phyloP scores from a whole-genome alignment of 768 basidiomycete genomes.

The Arthromyces matolae region DNA sequence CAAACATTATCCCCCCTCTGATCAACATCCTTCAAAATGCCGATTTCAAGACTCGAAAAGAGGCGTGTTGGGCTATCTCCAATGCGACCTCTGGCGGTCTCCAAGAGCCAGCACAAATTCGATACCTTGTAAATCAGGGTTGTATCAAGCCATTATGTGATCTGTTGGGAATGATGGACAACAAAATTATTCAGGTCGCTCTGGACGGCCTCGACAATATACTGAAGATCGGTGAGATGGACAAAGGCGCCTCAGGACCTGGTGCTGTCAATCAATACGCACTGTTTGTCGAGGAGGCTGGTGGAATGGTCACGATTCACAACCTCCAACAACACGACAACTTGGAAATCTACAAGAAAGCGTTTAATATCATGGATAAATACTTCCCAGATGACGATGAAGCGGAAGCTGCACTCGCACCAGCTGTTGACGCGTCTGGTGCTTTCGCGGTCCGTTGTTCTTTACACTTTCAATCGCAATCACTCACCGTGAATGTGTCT shows the following conservation, averaged over 20 bases:
- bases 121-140: conserved; percentile 95
- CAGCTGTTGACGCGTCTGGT: conserved; percentile 69
- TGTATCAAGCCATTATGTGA: conserved; percentile 99
- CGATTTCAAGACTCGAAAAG: conserved; percentile 99
- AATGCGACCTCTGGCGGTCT: conserved; percentile 98
- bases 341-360: conserved; percentile 99
- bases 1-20: conserved; percentile 95
- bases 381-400: conserved; percentile 99
- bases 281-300: conserved; percentile 92
- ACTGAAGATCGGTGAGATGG: conserved; percentile 94
- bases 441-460: conserved; percentile 62
- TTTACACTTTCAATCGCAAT: conserved; percentile 8
- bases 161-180: conserved; percentile 96
- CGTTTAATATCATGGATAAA: conserved; percentile 97
- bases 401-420: conserved; percentile 78
- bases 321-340: conserved; percentile 99
- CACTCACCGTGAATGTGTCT: conserved; percentile 10
- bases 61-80: conserved; percentile 99
- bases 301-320: conserved; percentile 98
- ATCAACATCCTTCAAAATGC: conserved; percentile 98
- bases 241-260: conserved; percentile 78
- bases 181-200: conserved; percentile 99
- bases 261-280: conserved; percentile 92
- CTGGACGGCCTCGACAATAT: conserved; percentile 98
- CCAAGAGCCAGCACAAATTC: conserved; percentile 94